Evolutionary conservation across 768 basidiomycete species (phyloP).

Genomic region (Pleurotus citrinopileatus): DNA sequence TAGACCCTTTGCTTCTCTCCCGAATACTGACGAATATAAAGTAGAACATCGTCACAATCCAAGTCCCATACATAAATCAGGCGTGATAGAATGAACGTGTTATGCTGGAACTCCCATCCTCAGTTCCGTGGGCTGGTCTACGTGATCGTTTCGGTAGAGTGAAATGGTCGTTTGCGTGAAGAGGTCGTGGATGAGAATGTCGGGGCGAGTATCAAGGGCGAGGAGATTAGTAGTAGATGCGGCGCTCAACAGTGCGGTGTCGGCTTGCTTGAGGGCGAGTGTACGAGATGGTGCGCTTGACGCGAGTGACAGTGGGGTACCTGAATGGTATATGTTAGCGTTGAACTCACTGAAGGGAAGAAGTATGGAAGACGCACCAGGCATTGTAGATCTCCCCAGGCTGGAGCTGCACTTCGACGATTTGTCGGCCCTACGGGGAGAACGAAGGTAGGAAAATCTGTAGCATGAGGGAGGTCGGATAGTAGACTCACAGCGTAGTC

Average conservation of each 20-base stretch:
- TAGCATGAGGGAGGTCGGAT: background rate
- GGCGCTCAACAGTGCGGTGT: conserved; percentile 64
- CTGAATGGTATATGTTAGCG: conserved; percentile 27
- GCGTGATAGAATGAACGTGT: too few species aligned
- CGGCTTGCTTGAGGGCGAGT: conserved; percentile 40
- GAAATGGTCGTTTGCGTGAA: background rate
- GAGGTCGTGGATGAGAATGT: background rate
- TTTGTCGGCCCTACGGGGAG: conserved; percentile 74
- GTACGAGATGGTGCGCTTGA: conserved; percentile 71
- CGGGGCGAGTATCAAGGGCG: conserved; percentile 3
- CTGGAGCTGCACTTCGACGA: conserved; percentile 81
- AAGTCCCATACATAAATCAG: background rate
- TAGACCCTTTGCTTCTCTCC: too few species aligned
- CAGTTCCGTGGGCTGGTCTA: too few species aligned
- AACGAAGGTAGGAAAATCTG: conserved; percentile 7
- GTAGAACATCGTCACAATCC: too few species aligned
- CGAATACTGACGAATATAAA: too few species aligned
- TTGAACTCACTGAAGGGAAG: background rate
- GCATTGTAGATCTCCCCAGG: conserved; percentile 64
- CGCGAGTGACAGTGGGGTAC: conserved; percentile 78
- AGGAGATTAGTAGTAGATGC: conserved; percentile 67
- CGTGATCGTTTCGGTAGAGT: background rate
- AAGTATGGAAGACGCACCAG: conserved; percentile 37
- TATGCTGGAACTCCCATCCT: too few species aligned
- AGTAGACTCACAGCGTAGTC: conserved; percentile 59